Evolutionary conservation across 1,139 yeast species (phyloP), one percentile per base, ranked within the genome.

Genomic region (Yamadazyma membranifaciens): DNA sequence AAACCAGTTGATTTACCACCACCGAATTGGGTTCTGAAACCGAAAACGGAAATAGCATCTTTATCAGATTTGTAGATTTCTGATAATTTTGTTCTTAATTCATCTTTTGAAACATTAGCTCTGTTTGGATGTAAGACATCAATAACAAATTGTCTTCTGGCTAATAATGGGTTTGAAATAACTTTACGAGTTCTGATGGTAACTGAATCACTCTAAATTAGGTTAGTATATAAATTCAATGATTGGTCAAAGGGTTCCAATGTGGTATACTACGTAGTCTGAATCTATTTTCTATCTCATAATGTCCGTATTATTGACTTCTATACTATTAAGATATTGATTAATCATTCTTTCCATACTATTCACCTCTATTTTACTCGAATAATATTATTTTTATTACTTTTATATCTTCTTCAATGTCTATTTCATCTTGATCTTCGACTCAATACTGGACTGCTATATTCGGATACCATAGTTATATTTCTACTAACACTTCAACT

Each of bases 141-240:
- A 70, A 94, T 83, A 78, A 94, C 98, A 75, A 94, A 92, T 81
- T 94, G 99, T 81, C 96, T 91, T 85, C 99, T 92, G 70, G 91
- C 91, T 78, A 94, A 87, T 73, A 94, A 87, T 73, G 98, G 97
- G 95, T 94, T 94, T 78, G 97, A 80, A 78, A 92, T 87, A 81
- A 92, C 97, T 88, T 92, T 92, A 86, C 98, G 88, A 74, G 98
- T 91, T 84, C 98, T 92, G 81, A 92, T 87, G 71, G 98, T 92
- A 79, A 92, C 94, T 73, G 98, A 91, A 95, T 92, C 98, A 86
- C 88, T 81, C 91, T 83, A 27, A 59, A 32, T 31, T 37, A 33
- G 41, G 74, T 68, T 68, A 68, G 74, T 68, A 67, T 40, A 36
- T 10, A 22, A 9, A 3, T n/a, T 30, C n/a, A 6, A 20, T 20